Evolutionary conservation across 495 filamentous ascomycete species (phyloP).

Genomic region (Rusavskia elegans): DNA sequence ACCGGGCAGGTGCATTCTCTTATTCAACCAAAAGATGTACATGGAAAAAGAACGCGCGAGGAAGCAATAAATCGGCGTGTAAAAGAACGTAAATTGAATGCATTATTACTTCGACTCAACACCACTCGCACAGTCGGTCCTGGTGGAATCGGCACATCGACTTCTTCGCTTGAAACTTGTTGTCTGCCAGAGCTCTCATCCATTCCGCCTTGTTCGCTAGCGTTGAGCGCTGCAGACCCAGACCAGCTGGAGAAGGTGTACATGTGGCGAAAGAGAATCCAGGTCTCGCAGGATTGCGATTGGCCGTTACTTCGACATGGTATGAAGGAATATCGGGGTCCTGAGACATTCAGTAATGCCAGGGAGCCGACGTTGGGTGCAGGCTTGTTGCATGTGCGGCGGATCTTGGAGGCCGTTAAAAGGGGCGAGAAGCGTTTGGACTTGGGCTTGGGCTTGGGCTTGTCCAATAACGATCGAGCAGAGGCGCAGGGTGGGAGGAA

Average conservation of each 20-base stretch:
- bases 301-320: background rate
- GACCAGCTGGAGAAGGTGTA: too few relatives aligned
- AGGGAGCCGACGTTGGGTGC: background rate
- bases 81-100: background rate
- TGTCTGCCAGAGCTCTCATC: background rate
- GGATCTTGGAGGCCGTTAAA: background rate
- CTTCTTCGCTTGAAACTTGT: background rate
- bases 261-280: background rate
- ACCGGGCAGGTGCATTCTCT: too few relatives aligned
- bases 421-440: background rate
- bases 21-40: too few relatives aligned
- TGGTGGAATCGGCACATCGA: background rate
- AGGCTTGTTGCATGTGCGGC: background rate
- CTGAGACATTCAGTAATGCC: background rate
- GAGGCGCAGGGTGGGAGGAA: too few relatives aligned
- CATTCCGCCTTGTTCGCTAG: background rate
- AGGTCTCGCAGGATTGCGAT: background rate
- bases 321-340: background rate
- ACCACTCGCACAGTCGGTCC: background rate
- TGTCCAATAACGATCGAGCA: too few relatives aligned
- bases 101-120: background rate
- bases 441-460: too few relatives aligned
- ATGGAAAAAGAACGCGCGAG: background rate
- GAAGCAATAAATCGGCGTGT: background rate
- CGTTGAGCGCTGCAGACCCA: too few relatives aligned